phyloP scores from a whole-genome alignment of 371 early-diverging fungal species.

The Syncephalastrum monosporum region DNA sequence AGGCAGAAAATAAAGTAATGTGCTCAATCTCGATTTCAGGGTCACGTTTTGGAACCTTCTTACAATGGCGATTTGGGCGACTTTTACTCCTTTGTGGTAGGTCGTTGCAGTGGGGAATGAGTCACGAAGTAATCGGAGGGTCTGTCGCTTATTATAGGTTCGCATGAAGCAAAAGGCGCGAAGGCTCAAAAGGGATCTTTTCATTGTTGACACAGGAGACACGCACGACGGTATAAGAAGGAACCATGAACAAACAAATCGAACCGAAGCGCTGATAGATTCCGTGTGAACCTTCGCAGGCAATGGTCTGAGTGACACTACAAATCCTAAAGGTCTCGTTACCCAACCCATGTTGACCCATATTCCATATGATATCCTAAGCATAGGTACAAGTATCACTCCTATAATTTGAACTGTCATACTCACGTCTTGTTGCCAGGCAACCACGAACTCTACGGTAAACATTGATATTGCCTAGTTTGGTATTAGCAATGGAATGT shows the following conservation, averaged over 20 bases:
- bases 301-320: constrained; percentile 52
- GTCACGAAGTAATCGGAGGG: background rate
- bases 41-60: constrained; percentile 40
- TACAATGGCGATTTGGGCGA: constrained; percentile 59
- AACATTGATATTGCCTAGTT: background rate
- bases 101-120: background rate
- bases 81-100: constrained; percentile 52
- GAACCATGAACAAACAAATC: too few relatives aligned
- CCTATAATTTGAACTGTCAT: background rate
- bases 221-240: constrained; percentile 42
- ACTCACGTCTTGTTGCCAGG: constrained; percentile 23
- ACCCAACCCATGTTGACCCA: constrained; percentile 48
- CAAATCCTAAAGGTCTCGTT: constrained; percentile 33
- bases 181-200: constrained; percentile 48
- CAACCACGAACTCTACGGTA: constrained; percentile 62
- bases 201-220: constrained; percentile 60
- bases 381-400: constrained; percentile 26
- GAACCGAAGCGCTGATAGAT: background rate
- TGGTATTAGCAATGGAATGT: constrained; percentile 1
- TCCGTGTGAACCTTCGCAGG: constrained; percentile 17
- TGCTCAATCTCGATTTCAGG: constrained; percentile 11
- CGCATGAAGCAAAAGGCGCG: constrained; percentile 51
- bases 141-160: constrained; percentile 8
- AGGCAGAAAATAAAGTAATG: background rate
- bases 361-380: constrained; percentile 48